These are phyloP conservation scores for Mollisiaceae sp. DNA, from an alignment of 2,329 filamentous ascomycete species.

Conservation along the genomic window DNA sequence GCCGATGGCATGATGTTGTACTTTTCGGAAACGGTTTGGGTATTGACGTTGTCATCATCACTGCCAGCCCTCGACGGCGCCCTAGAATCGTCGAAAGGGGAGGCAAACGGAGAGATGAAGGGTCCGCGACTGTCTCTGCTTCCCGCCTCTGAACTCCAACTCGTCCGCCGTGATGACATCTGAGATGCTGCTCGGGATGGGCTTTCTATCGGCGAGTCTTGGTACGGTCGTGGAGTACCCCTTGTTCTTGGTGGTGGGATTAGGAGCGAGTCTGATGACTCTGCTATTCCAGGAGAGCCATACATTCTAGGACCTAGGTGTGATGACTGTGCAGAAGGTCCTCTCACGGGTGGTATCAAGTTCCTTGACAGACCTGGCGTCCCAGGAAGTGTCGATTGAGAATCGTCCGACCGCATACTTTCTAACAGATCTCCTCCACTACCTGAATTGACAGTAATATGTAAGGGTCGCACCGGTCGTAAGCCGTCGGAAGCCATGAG, in stretches of 20 bases:
- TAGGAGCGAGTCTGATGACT: slow-evolving; percentile 53
- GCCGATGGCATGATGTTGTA: slow-evolving; percentile 74
- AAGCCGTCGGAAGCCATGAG: slow-evolving; percentile 29
- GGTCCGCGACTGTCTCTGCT: slow-evolving; percentile 55
- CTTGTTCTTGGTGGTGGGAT: slow-evolving; percentile 51
- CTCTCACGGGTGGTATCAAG: slow-evolving; percentile 35
- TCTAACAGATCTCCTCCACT: slow-evolving; percentile 51
- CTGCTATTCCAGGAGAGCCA: slow-evolving; percentile 33
- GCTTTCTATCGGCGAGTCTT: slow-evolving; percentile 54
- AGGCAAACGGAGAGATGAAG: slow-evolving; percentile 41
- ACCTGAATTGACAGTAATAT: slow-evolving; percentile 68
- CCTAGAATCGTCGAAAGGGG: slow-evolving; percentile 45
- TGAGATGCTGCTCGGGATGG: slow-evolving; percentile 50
- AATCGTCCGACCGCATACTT: slow-evolving; percentile 45
- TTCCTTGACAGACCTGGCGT: slow-evolving; percentile 40
- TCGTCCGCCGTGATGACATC: slow-evolving; percentile 64
- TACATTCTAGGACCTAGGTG: slow-evolving; percentile 30
- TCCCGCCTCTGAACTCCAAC: slow-evolving; percentile 65
- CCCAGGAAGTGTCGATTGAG: slow-evolving; percentile 34
- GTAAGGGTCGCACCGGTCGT: slow-evolving; percentile 50
- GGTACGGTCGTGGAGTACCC: slow-evolving; percentile 53
- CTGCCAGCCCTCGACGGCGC: slow-evolving; percentile 51
- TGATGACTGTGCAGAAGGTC: slow-evolving; percentile 24
- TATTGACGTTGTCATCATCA: slow-evolving; percentile 69
- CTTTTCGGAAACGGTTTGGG: slow-evolving; percentile 75